phyloP scores from a whole-genome alignment of 2,329 filamentous ascomycete genomes.

The Massarina eburnea region DNA sequence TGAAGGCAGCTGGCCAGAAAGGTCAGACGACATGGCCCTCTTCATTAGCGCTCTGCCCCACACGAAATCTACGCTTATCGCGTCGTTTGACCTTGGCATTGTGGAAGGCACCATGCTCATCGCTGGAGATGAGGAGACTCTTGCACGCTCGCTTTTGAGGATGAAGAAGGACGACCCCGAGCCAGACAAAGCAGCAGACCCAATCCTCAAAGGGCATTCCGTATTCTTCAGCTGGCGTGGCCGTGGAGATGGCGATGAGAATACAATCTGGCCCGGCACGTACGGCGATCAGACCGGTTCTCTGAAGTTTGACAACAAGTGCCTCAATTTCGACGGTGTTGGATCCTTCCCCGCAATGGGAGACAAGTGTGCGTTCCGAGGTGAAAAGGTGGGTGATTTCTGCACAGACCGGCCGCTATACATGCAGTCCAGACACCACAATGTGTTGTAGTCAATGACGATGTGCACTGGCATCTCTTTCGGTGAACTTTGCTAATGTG shows the following conservation, averaged over 20 bases:
- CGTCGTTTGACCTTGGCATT: constrained; percentile 2
- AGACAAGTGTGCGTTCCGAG: not conserved
- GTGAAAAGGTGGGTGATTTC: no score
- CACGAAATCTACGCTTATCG: not conserved
- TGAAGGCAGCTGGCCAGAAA: not conserved
- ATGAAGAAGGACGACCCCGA: not conserved
- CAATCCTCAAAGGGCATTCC: not conserved
- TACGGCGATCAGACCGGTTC: not conserved
- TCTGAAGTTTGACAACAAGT: not conserved
- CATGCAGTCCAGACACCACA: no score
- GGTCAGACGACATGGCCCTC: not conserved
- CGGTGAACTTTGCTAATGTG: no score
- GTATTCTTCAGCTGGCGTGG: constrained; percentile 3
- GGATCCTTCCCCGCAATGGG: not conserved
- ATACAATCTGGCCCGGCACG: not conserved
- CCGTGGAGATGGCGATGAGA: not conserved
- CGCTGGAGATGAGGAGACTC: not conserved
- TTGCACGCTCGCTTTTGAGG: not conserved
- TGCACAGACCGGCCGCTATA: no score
- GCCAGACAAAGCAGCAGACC: not conserved
- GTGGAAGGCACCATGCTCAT: constrained; percentile 5
- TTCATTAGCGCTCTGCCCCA: constrained; percentile 2
- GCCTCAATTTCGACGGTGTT: not conserved
- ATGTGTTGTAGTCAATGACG: no score
- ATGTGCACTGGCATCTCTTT: no score